Conservation (phyloP, 2,329 filamentous ascomycete species). For the Zasmidium citrigriseum region DNA sequence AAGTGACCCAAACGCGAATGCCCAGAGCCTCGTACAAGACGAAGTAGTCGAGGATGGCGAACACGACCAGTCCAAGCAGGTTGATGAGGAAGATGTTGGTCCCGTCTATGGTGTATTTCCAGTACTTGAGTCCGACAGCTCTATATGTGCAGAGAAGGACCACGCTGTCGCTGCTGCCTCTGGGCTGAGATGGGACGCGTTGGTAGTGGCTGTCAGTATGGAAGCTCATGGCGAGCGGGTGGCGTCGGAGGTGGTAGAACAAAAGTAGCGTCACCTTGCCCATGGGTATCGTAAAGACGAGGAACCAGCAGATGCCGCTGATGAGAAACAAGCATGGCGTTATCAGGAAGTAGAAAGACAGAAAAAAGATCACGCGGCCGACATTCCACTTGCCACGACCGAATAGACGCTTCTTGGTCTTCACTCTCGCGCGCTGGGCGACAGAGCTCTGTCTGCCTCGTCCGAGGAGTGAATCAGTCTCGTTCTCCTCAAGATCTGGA, state of each 20-base stretch:
- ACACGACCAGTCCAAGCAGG: constrained; percentile 86
- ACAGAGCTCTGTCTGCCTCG: constrained; percentile 39
- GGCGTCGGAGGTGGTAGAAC: constrained; percentile 86
- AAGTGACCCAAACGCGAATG: constrained; percentile 72
- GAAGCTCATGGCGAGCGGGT: constrained; percentile 90
- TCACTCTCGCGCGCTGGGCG: constrained; percentile 25
- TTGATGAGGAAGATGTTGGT: constrained; percentile 99
- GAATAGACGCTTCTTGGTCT: constrained; percentile 80
- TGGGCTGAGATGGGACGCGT: constrained; percentile 62
- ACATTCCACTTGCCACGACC: constrained; percentile 95
- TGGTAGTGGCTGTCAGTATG: constrained; percentile 80
- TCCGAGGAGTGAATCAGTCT: constrained; percentile 87
- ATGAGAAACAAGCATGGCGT: constrained; percentile 83
- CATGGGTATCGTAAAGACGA: constrained; percentile 99
- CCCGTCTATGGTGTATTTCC: constrained; percentile 98
- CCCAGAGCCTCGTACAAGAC: constrained; percentile 71
- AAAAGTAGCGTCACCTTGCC: constrained; percentile 89
- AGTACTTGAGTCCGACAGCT: constrained; percentile 90
- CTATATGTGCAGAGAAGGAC: constrained; percentile 96
- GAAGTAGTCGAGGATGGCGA: constrained; percentile 91
- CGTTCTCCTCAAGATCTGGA: constrained; percentile 71
- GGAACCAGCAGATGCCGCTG: constrained; percentile 87
- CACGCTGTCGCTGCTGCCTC: constrained; percentile 54
- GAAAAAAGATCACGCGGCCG: constrained; percentile 91
- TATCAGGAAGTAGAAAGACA: constrained; percentile 92